Evolutionary conservation across 1,284 basidiomycete genomes (phyloP).

Genomic region (Tausonia pullulans): DNA sequence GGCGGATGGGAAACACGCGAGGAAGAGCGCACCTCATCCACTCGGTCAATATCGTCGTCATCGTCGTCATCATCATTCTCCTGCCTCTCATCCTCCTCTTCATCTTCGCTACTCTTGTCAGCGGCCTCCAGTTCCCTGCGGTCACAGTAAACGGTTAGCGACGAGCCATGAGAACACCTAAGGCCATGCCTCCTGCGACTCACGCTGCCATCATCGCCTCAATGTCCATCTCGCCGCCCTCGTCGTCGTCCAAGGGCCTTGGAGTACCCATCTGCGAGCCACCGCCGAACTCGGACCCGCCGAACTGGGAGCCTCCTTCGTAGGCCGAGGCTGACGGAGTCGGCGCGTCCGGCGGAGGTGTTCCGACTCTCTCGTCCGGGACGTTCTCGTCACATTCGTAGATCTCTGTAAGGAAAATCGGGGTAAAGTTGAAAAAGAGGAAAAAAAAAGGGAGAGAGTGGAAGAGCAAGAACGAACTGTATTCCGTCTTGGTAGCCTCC

Average conservation of each 20-base stretch:
- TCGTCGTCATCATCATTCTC: constrained; percentile 33
- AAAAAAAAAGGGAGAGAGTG: background rate
- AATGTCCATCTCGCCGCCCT: constrained; percentile 19
- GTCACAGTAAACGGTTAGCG: constrained; percentile 14
- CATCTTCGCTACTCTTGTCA: too few species aligned
- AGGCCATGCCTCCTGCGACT: background rate
- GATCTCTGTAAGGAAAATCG: constrained; percentile 42
- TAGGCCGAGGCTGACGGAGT: too few species aligned
- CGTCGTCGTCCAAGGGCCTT: background rate
- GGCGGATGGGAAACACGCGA: background rate
- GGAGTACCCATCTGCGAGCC: constrained; percentile 10
- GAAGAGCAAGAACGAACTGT: constrained; percentile 41
- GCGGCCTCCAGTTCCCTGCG: background rate
- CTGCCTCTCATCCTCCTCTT: constrained; percentile 4
- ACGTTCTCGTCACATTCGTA: constrained; percentile 39
- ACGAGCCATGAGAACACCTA: constrained; percentile 8
- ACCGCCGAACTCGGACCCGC: background rate
- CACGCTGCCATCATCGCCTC: too few species aligned
- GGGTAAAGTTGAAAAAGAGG: background rate
- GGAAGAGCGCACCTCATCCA: constrained; percentile 22
- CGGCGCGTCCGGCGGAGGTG: too few species aligned
- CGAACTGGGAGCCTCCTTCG: too few species aligned
- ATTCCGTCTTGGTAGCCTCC: constrained; percentile 64
- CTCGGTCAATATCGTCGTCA: constrained; percentile 41
- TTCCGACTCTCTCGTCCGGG: too few species aligned